These are phyloP conservation scores for Schizosaccharomyces lindneri DNA, from an alignment of 805 yeast genomes.

Conservation along the genomic window DNA sequence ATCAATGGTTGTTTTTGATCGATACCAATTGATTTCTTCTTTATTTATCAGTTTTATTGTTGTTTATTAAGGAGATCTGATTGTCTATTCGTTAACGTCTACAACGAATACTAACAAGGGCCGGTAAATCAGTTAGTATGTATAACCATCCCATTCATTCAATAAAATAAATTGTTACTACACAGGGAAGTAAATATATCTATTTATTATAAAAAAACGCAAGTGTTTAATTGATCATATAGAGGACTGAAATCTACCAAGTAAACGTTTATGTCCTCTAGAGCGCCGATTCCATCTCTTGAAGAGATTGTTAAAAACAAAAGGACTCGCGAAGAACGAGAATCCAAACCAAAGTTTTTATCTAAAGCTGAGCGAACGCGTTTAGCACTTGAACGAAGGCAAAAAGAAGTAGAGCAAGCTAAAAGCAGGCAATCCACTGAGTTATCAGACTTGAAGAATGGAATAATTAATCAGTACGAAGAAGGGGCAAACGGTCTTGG, in stretches of 20 bases:
- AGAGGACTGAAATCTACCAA: neutral
- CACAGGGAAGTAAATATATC: no score
- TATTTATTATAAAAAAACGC: neutral
- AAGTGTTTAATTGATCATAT: neutral
- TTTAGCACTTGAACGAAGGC: constrained; percentile 11
- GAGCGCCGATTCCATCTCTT: constrained; percentile 8
- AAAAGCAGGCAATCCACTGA: neutral
- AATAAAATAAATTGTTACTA: no score
- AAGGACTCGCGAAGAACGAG: constrained; percentile 7
- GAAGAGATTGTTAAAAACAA: constrained; percentile 12
- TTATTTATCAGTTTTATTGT: no score
- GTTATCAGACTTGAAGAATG: constrained; percentile 6
- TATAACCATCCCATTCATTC: no score
- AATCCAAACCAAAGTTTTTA: constrained; percentile 19
- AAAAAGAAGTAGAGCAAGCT: neutral
- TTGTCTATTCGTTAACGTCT: no score
- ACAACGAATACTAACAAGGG: no score
- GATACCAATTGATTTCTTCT: no score
- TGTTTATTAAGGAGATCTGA: no score
- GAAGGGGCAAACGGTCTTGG: neutral
- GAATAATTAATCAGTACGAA: neutral
- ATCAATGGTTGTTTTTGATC: no score
- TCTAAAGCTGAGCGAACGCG: constrained; percentile 22
- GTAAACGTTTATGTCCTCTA: neutral
- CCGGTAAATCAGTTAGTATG: no score